Evolutionary conservation across 2,329 filamentous ascomycete species (phyloP).

Genomic region (Bipolaris oryzae): DNA sequence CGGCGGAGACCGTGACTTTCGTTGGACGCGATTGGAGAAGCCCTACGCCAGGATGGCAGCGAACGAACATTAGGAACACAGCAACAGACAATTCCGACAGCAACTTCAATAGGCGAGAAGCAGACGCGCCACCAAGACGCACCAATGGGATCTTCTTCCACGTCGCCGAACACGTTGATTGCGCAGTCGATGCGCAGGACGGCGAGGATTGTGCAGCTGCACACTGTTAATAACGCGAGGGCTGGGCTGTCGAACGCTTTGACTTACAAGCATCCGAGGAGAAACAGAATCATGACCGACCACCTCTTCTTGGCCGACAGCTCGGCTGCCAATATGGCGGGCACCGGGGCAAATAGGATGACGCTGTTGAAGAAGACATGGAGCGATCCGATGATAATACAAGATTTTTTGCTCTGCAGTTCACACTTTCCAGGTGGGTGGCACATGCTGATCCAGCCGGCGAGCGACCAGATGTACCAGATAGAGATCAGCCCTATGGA

Average conservation of each 20-base stretch:
- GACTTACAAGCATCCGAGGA: constrained; percentile 28
- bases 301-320: constrained; percentile 21
- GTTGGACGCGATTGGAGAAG: constrained; percentile 11
- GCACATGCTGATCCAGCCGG: constrained; percentile 26
- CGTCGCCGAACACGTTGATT: constrained; percentile 25
- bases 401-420: constrained; percentile 23
- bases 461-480: constrained; percentile 26
- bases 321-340: constrained; percentile 19
- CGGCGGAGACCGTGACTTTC: constrained; percentile 23
- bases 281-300: constrained; percentile 15
- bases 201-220: constrained; percentile 24
- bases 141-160: constrained; percentile 21
- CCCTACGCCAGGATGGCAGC: constrained; percentile 15
- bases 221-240: constrained; percentile 4
- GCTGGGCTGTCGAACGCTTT: background rate
- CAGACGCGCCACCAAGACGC: constrained; percentile 29
- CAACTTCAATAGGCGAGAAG: constrained; percentile 30
- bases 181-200: constrained; percentile 29
- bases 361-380: constrained; percentile 27
- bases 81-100: constrained; percentile 28
- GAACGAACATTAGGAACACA: constrained; percentile 25
- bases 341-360: constrained; percentile 19
- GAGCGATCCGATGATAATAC: constrained; percentile 26
- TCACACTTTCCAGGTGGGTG: constrained; percentile 25
- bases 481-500: constrained; percentile 18